Base-by-base conservation (phyloP, 176 grass and related monocot genomes). In the barley (Hordeum vulgare) region DNA sequence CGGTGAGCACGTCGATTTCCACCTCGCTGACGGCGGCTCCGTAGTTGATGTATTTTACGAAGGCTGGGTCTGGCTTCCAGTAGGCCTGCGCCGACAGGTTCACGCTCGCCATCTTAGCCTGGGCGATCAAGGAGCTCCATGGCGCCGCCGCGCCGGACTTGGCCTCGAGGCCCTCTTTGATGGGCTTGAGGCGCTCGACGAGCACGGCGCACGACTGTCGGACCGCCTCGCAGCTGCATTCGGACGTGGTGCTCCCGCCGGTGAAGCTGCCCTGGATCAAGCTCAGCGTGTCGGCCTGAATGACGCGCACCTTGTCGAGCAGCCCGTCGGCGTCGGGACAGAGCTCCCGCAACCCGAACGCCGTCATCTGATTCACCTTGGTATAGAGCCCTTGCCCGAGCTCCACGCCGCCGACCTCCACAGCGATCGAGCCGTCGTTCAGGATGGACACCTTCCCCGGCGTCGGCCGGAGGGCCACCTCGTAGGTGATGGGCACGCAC, bases 401-500 rank as follows among this genome's bases (percentile, higher is more conserved):
- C 79, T 97, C 95, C 29, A 94, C 75, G 14, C 95, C 95, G 76
- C 90, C 92, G 11, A 97, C 90, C 71, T 97, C 95, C 13, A 97
- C 92, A 17, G 90, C 90, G 58, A 97, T 85, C 4, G 95, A 97
- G 21, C 95, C 90, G 64, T 97, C 95, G 28, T 93, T 88, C 66
- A 97, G 57, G 85, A 97, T 88, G 24, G 95, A 93, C 59, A 97
- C 90, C 84, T 89, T 97, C 33, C 95, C 95, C 10, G 95, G 95
- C 20, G 78, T 76, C 0, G 73, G 75, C 0, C 56, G 25, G 39
- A 92, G 67, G 6, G 0, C 53, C 37, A 97, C 95, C 51, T 63
- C 36, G 61, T 93, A 91, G 9, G 88, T 70, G 75, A 89, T 80
- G 7, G 95, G 95, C 53, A 97, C 84, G 71, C 92, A 97, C 25